Evolutionary conservation across 2,329 filamentous ascomycete genomes (phyloP).

Genomic region (Ascocoryne sarcoides): DNA sequence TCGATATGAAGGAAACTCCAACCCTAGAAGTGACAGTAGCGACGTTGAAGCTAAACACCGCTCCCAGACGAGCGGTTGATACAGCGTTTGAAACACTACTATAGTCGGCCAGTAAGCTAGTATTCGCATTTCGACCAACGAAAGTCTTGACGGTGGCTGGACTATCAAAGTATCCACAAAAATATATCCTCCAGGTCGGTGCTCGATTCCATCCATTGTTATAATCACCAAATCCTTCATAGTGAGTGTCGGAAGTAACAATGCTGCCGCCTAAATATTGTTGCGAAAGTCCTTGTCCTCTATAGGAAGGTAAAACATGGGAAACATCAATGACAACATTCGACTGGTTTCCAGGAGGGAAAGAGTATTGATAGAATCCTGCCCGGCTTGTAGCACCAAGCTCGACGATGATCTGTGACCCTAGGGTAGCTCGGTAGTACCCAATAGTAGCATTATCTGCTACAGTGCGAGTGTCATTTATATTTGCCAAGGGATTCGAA

Average conservation of each 20-base stretch:
- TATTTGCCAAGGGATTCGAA: conserved; percentile 43
- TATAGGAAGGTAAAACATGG: conserved; percentile 52
- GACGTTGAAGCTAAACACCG: conserved; percentile 34
- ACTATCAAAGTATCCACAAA: conserved; percentile 51
- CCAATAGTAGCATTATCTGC: conserved; percentile 47
- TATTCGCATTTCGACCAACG: conserved; percentile 27
- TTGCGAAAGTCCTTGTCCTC: conserved; percentile 50
- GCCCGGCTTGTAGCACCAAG: conserved; percentile 46
- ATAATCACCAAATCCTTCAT: conserved; percentile 52
- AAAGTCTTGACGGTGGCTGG: conserved; percentile 37
- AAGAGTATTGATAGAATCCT: conserved; percentile 51
- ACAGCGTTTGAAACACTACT: neutral
- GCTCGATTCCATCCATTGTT: conserved; percentile 59
- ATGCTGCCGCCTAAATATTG: conserved; percentile 51
- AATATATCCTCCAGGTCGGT: conserved; percentile 52
- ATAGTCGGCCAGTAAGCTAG: conserved; percentile 5
- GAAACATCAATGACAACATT: conserved; percentile 53
- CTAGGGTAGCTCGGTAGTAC: conserved; percentile 49
- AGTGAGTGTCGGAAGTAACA: conserved; percentile 40
- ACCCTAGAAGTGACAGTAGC: conserved; percentile 38
- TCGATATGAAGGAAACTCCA: conserved; percentile 41
- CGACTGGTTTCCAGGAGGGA: conserved; percentile 34
- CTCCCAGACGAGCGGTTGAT: conserved; percentile 8
- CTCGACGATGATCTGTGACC: conserved; percentile 47
- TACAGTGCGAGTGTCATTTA: conserved; percentile 43